phyloP scores from a whole-genome alignment of 108 stramenopile genomes.

The Nitzschia sp. region DNA sequence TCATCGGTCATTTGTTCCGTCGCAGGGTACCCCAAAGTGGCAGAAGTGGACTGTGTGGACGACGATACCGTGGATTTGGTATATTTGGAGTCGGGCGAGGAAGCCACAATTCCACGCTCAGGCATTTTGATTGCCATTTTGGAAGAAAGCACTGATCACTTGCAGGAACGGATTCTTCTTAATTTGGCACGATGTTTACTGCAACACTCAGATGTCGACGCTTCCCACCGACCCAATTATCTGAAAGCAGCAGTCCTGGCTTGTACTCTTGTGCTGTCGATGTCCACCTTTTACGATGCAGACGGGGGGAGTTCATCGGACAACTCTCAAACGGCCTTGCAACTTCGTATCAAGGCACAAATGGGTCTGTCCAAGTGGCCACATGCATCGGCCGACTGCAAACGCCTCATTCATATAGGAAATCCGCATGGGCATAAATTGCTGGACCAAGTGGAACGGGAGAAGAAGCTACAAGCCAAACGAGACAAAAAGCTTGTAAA shows the following conservation, averaged over 20 bases:
- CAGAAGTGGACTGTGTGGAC: slow-evolving; percentile 68
- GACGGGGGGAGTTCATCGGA: not conserved
- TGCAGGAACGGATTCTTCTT: slow-evolving; percentile 61
- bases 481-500: slow-evolving; percentile 59
- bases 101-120: slow-evolving; percentile 41
- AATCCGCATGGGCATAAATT: slow-evolving; percentile 25
- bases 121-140: slow-evolving; percentile 39
- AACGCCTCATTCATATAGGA: slow-evolving; percentile 19
- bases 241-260: slow-evolving; percentile 32
- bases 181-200: slow-evolving; percentile 67
- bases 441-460: slow-evolving; percentile 16
- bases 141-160: slow-evolving; percentile 15
- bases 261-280: slow-evolving; percentile 25
- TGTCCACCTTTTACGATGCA: slow-evolving; percentile 16
- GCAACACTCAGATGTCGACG: slow-evolving; percentile 49
- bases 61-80: slow-evolving; percentile 43
- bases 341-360: slow-evolving; percentile 38
- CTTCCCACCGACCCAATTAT: slow-evolving; percentile 25
- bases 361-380: slow-evolving; percentile 38
- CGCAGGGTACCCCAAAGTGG: slow-evolving; percentile 53
- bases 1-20: slow-evolving; percentile 36
- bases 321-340: slow-evolving; percentile 29
- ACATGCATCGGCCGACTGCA: slow-evolving; percentile 34
- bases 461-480: slow-evolving; percentile 14
- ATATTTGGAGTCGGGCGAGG: slow-evolving; percentile 23